Conservation (phyloP, 225 moss, liverwort and hornwort species). For the Rhytidiadelphus loreus region DNA sequence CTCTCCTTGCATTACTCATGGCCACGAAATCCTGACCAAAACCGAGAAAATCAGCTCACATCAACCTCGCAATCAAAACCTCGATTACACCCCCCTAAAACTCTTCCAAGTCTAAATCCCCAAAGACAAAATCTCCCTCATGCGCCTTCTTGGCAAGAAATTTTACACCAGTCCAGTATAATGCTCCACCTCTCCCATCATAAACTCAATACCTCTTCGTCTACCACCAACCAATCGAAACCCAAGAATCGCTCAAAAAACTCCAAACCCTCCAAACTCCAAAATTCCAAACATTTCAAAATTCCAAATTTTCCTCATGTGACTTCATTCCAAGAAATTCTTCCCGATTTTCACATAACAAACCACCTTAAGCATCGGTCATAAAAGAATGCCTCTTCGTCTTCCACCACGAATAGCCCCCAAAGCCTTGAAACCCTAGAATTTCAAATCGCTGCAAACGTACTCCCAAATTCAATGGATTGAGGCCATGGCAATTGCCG, state of each 20-base stretch:
- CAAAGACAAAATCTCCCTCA: neutral
- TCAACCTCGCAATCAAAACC: neutral
- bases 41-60: neutral
- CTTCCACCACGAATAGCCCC: neutral
- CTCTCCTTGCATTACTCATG: slow-evolving; percentile 18
- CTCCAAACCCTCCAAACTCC: neutral
- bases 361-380: neutral
- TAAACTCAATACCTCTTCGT: neutral
- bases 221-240: neutral
- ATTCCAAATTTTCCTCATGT: neutral
- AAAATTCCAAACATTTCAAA: neutral
- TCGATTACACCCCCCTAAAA: neutral
- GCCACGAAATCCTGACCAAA: neutral
- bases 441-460: no score
- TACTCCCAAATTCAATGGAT: neutral
- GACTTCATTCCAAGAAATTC: neutral
- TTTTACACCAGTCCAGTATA: neutral
- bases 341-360: neutral
- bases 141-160: neutral
- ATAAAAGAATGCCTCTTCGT: neutral
- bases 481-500: neutral
- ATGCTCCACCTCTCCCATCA: neutral
- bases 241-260: neutral
- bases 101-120: neutral
- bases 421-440: neutral